Evolutionary conservation across 73 alveolate genomes (phyloP), one percentile per base, ranked within the genome.

Genomic region (Paramecium sonneborni): DNA sequence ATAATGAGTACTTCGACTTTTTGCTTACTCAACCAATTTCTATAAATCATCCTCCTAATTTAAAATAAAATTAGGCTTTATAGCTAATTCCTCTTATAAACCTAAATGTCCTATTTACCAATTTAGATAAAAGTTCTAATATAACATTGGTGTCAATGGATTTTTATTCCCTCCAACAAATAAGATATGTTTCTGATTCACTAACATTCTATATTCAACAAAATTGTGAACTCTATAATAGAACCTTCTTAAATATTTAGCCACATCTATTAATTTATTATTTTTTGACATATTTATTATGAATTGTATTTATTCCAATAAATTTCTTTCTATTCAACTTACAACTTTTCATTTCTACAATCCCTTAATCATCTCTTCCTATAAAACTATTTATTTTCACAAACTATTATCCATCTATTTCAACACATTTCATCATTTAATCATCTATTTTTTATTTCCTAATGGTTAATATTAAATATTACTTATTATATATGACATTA

Each of bases 201-300:
- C 74, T 24, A 46, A 30, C 55, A 79, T 9, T 28, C 90, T 79
- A 44, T 79, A 79, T 34, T 79, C 32, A 20, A 79, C 18, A 9
- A 79, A 38, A 79, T 79, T 62, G 30, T 46, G 7, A 18, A 79
- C 74, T 46, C 55, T 38, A 28, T 79, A 79, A 24, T n/a, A n/a
- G 35, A 79, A 43, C 55, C 90, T 38, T 18, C 90, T 21, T 44
- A 79, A 79, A 46, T 79, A 79, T 79, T 79, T 79, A 20, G 90
- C 74, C 34, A 79, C 43, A 44, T 79, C 90, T 21, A 79, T 44
- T 43, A 79, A 34, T 46, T 79, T 79, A 32, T 79, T 79, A 37
- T 38, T 72, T 72, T 72, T 72, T 21, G 86, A 72, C 86, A 72
- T 72, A 67, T 4, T 52, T n/a, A 52, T 52, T 52, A 52, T 52